Conservation (phyloP, 352 stramenopile genomes). For the Phytophthora sp. region DNA sequence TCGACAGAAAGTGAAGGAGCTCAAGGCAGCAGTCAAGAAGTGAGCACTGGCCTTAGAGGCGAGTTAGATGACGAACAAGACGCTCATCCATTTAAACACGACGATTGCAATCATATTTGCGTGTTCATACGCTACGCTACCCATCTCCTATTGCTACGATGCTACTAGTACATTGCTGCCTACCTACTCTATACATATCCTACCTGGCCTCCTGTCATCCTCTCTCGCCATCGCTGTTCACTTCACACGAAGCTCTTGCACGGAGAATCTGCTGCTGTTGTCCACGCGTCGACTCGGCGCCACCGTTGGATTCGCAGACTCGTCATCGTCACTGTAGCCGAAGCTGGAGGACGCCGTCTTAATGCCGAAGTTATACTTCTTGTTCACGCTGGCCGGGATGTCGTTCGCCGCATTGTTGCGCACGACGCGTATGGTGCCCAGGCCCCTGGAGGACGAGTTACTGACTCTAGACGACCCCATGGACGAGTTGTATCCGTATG, state of each 20-base stretch:
- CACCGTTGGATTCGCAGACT: slow-evolving; percentile 16
- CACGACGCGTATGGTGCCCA: slow-evolving; percentile 20
- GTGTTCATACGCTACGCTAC: slow-evolving; percentile 16
- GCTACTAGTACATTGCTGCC: slow-evolving; percentile 20
- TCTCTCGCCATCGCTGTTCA: background rate
- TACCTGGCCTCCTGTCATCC: background rate
- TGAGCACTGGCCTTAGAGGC: background rate
- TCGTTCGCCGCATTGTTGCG: slow-evolving; percentile 16
- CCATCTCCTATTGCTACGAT: slow-evolving; percentile 18
- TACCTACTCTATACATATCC: slow-evolving; percentile 15
- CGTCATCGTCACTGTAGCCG: slow-evolving; percentile 45
- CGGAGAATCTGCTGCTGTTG: slow-evolving; percentile 26
- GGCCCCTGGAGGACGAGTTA: slow-evolving; percentile 23
- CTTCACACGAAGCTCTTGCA: slow-evolving; percentile 34
- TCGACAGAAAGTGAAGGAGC: slow-evolving; percentile 51
- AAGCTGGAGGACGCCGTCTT: slow-evolving; percentile 45
- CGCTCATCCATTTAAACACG: slow-evolving; percentile 5
- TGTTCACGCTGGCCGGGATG: slow-evolving; percentile 23
- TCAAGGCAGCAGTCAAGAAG: slow-evolving; percentile 36
- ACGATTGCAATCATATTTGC: slow-evolving; percentile 5
- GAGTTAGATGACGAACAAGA: background rate
- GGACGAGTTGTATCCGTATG: slow-evolving; percentile 19
- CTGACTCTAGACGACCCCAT: slow-evolving; percentile 32
- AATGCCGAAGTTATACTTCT: slow-evolving; percentile 33
- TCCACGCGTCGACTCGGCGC: slow-evolving; percentile 13